These are phyloP conservation scores for Dothistroma pini DNA, from an alignment of 2,329 filamentous ascomycete genomes.

Conservation along the genomic window DNA sequence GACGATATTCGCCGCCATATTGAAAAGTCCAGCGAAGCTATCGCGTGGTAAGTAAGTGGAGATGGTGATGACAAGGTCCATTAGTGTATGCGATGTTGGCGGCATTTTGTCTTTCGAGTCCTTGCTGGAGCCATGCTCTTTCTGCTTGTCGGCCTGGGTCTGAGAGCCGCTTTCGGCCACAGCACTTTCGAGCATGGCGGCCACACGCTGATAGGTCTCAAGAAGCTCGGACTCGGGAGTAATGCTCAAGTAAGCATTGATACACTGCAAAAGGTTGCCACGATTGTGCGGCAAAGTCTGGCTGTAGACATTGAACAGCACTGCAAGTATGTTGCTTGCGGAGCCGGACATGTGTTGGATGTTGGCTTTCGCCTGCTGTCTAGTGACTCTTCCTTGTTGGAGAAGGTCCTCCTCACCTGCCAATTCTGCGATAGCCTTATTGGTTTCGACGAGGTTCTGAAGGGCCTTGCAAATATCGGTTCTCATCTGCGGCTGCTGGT, in stretches of 20 bases:
- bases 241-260: conserved; percentile 91
- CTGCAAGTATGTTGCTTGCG: conserved; percentile 84
- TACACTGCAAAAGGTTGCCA: conserved; percentile 85
- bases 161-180: conserved; percentile 58
- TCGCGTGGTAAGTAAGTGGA: conserved; percentile 86
- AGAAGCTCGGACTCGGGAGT: conserved; percentile 62
- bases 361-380: conserved; percentile 71
- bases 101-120: conserved; percentile 70
- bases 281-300: conserved; percentile 91
- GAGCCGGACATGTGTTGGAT: conserved; percentile 75
- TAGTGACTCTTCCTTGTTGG: conserved; percentile 73
- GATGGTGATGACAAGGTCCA: conserved; percentile 96
- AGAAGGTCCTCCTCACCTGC: conserved; percentile 68
- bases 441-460: conserved; percentile 85
- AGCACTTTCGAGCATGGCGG: conserved; percentile 72
- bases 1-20: conserved; percentile 78
- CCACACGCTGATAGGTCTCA: conserved; percentile 84
- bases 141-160: conserved; percentile 60
- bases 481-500: conserved; percentile 83
- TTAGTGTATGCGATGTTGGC: conserved; percentile 87
- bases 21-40: conserved; percentile 80
- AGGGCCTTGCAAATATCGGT: conserved; percentile 83
- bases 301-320: conserved; percentile 98
- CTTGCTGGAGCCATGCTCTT: conserved; percentile 43
- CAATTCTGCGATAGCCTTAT: conserved; percentile 71